Evolutionary conservation across 2,329 filamentous ascomycete species (phyloP), one percentile per base, ranked within the genome.

Genomic region (Aspergillus nomiae): DNA sequence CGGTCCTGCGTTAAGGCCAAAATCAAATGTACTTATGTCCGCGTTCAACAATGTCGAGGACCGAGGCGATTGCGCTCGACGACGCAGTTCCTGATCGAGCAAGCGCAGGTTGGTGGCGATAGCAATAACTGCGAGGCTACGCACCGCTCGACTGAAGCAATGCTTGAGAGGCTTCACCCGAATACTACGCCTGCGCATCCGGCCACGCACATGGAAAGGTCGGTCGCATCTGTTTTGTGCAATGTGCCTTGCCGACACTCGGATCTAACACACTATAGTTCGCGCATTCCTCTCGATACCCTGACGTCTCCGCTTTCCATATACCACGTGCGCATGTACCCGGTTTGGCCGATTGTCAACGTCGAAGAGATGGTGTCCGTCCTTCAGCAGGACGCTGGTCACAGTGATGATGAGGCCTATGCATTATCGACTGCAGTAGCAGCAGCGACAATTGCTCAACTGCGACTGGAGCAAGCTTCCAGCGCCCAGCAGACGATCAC

Each of bases 321-420:
- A 55, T 85, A 84, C 65, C 79, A 80, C 4, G 76, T 83, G n/a
- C 80, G 82, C 14, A 72, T 85, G 53, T 85, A 82, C 57, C 83
- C 83, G 0, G 80, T 85, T 4, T 85, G 83, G 83, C 83, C 83
- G 28, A 80, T 85, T 43, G 77, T 85, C 48, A 77, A 81, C 45
- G 79, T 82, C 30, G 77, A 80, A 56, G 73, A 79, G 55, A 70
- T 84, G 26, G 78, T 81, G 56, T 71, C 74, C 28, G 70, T 71
- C 4, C 69, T 84, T 7, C 69, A 74, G 36, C 67, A 72, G 36
- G 70, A 80, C 56, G 50, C 71, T 0, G 67, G 74, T 19, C 53
- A 53, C 7, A 48, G 45, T 1, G 73, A 77, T 56, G 70, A 75
- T 50, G 73, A 78, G 48, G 75, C 74, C 0, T 78, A 77, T 28